Percentiles rank a stretch among this genome's conserved stretches.
These are phyloP conservation scores for Spathaspora arborariae DNA, from an alignment of 805 yeast species.

Conservation along the genomic window DNA sequence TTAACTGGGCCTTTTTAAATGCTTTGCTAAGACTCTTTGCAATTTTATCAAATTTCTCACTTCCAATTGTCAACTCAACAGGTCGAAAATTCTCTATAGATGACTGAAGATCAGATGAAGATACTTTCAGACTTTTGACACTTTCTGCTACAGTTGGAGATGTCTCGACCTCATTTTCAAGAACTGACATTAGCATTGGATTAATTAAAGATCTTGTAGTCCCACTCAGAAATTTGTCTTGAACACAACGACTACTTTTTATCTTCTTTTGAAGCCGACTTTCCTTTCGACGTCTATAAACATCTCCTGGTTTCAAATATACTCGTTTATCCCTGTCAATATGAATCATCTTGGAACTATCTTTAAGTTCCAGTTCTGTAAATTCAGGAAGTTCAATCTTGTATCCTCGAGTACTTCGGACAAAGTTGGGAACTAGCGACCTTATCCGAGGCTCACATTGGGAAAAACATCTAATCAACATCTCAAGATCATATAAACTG, in stretches of 20 bases:
- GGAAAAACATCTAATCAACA: neutral
- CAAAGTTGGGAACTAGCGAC: neutral
- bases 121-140: neutral
- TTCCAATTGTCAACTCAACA: slow-evolving; percentile 5
- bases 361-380: slow-evolving; percentile 1
- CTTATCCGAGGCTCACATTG: neutral
- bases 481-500: neutral
- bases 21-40: slow-evolving; percentile 7
- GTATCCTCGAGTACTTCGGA: neutral
- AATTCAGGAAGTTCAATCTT: slow-evolving; percentile 2
- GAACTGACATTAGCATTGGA: neutral
- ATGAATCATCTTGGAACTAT: neutral
- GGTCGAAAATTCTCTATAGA: slow-evolving; percentile 13
- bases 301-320: slow-evolving; percentile 2
- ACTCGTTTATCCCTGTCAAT: slow-evolving; percentile 3
- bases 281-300: no score
- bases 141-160: neutral
- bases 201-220: neutral
- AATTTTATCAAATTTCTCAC: slow-evolving; percentile 8
- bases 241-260: no score
- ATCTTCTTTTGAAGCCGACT: slow-evolving; percentile 1
- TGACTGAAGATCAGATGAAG: neutral
- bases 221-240: no score
- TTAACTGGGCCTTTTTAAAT: slow-evolving; percentile 14
- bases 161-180: neutral